Evolutionary conservation across 2,329 filamentous ascomycete genomes (phyloP), one percentile per base, ranked within the genome.

Genomic region (Didymella keratinophila): DNA sequence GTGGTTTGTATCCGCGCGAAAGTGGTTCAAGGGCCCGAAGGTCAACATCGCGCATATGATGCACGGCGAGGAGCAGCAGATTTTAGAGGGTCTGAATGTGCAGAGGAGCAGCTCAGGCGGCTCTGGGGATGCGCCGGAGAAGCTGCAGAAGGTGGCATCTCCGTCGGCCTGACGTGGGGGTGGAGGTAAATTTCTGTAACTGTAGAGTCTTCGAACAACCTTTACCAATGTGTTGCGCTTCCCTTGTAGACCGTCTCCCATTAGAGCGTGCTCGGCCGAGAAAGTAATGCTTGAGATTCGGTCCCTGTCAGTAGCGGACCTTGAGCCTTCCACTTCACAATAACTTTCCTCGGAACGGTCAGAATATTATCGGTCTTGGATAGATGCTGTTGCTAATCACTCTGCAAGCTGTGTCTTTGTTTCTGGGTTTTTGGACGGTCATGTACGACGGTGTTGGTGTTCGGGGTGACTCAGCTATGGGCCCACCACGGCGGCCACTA

Each of bases 11-110:
- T 82, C 84, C 64, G 88, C 88, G 10, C 80, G 80, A 47, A 87
- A 85, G 68, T 90, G 88, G 88, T 91, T 90, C 75, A 88, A 85
- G 67, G 88, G 88, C 0, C 88, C 88, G 0, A 89, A 86, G 78
- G 84, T 90, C 60, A 90, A 90, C 67, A 78, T 90, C 25, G 83
- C 86, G 64, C 84, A 87, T 74, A 66, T 79, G 67, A 82, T 82
- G 80, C 70, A 80, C 14, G 80, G 79, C 6, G 59, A 66, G 2
- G 73, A 75, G 3, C 78, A 70, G 1, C 74, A 76, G 43, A 68
- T 78, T 18, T 65, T 82, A 0, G 76, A 79, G 20, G 80, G 72
- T 1, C 45, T 50, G 32, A 51, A 46, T 14, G 50, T 58, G 27
- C 50, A 51, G 25, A 36, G 45, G 20, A 45, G 39, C 21, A 36